Conservation (phyloP, 306 rosid species). For the Sindora glabra region DNA sequence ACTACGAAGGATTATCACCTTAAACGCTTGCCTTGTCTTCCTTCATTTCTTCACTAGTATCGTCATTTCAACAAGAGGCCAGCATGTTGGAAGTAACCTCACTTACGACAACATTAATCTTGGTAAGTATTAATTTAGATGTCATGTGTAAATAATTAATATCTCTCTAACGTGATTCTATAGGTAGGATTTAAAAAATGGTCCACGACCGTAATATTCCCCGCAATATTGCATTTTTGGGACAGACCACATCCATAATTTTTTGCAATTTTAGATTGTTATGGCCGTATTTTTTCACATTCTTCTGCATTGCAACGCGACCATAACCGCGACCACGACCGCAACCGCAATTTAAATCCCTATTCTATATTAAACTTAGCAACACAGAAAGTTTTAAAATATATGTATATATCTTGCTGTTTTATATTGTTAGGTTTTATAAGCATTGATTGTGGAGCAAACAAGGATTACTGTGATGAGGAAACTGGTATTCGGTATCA, state of each 20-base stretch:
- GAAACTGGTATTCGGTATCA: neutral
- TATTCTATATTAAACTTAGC: neutral
- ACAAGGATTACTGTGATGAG: neutral
- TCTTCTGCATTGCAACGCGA: neutral
- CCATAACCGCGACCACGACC: neutral
- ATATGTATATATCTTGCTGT: too few species aligned
- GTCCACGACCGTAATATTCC: too few species aligned
- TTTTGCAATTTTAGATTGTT: too few species aligned
- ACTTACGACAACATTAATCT: neutral
- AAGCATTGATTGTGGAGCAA: conserved; percentile 21
- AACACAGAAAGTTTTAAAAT: too few species aligned
- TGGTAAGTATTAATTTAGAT: neutral
- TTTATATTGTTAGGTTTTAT: neutral
- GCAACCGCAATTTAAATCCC: neutral
- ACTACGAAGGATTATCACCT: neutral
- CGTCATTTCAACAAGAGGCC: neutral
- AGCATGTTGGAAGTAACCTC: neutral
- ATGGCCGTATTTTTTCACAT: too few species aligned
- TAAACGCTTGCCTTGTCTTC: neutral
- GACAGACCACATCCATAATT: too few species aligned
- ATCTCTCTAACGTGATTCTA: neutral
- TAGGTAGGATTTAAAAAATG: neutral
- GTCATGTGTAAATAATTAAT: too few species aligned
- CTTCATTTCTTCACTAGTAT: neutral
- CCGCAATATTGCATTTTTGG: too few species aligned